Evolutionary conservation across 2,329 filamentous ascomycete genomes (phyloP).

Genomic region (Didymella lethalis): DNA sequence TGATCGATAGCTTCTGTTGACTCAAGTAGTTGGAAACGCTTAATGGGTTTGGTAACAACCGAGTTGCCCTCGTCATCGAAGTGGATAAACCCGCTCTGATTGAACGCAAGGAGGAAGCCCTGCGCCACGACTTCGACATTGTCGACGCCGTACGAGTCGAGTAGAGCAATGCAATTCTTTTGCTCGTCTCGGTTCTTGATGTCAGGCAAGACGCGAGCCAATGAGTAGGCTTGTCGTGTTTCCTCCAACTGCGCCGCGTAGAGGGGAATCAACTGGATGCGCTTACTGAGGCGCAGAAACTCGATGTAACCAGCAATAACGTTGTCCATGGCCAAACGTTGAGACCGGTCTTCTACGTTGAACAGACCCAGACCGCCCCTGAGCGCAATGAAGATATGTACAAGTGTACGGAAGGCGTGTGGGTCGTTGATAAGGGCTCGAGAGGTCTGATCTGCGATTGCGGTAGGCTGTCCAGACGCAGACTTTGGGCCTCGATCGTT

Average conservation of each 20-base stretch:
- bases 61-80: conserved; percentile 27
- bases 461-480: conserved; percentile 28
- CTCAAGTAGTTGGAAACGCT: conserved; percentile 59
- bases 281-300: conserved; percentile 73
- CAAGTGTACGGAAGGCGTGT: conserved; percentile 55
- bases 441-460: conserved; percentile 38
- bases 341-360: conserved; percentile 26
- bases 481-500: conserved; percentile 31
- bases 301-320: conserved; percentile 84
- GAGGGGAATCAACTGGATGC: conserved; percentile 81
- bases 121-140: conserved; percentile 75
- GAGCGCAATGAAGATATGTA: conserved; percentile 70
- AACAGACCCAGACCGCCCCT: conserved; percentile 54
- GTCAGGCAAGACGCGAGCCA: conserved; percentile 79
- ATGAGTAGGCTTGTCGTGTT: conserved; percentile 70
- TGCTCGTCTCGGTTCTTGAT: conserved; percentile 72
- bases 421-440: conserved; percentile 50
- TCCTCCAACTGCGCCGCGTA: conserved; percentile 82
- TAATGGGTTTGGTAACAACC: conserved; percentile 39
- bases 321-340: conserved; percentile 67
- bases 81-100: conserved; percentile 39
- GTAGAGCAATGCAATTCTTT: conserved; percentile 73
- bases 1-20: conserved; percentile 50
- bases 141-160: conserved; percentile 77
- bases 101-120: conserved; percentile 62